Base-by-base conservation (phyloP, 345 rosid genomes). In the Adansonia digitata region DNA sequence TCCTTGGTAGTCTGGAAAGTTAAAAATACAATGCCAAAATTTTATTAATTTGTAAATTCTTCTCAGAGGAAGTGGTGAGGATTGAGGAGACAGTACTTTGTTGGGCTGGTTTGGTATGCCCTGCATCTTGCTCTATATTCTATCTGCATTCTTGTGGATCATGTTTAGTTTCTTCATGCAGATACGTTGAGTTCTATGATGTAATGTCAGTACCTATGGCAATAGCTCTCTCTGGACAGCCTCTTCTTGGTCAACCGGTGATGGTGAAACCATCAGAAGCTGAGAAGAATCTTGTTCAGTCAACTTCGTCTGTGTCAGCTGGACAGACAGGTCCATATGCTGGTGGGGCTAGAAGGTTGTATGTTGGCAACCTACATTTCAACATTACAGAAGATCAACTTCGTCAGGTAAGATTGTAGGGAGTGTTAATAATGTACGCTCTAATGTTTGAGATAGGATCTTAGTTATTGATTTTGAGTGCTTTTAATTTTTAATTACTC, bases 211-310 rank as follows among this genome's bases (percentile, higher is more conserved):
- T 95, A 43, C 98, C 99, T 69, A 95, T 95, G 99, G 99, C 98
- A 45, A 95, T 95, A 78, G 98, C 99, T 72, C 92, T 95, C 77
- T 93, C 97, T 77, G 99, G 99, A 62, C 99, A 95, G 81, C 94
- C 84, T 74, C 99, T 95, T 77, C 98, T 87, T 85, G 94, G 99
- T 77, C 88, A 82, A 80, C 92, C 97, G 29, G 97, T 95, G 75
- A 95, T 95, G 99, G 99, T 95, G 77, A 95, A 95, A 76, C 98
- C 99, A 52, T 95, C 98, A 20, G 99, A 95, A 85, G 99, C 99
- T n/a, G 99, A 95, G 82, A 95, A 93, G 84, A 95, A 95, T 81
- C 92, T 95, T 74, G 97, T 89, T 82, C 99, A 95, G 88, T 88
- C 98, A 63, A 91, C 98, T 66, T 59, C 92, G 70, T 77, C 94